These are phyloP conservation scores for Arabidopsis arenosa DNA, from an alignment of 345 rosid genomes.

Conservation along the genomic window DNA sequence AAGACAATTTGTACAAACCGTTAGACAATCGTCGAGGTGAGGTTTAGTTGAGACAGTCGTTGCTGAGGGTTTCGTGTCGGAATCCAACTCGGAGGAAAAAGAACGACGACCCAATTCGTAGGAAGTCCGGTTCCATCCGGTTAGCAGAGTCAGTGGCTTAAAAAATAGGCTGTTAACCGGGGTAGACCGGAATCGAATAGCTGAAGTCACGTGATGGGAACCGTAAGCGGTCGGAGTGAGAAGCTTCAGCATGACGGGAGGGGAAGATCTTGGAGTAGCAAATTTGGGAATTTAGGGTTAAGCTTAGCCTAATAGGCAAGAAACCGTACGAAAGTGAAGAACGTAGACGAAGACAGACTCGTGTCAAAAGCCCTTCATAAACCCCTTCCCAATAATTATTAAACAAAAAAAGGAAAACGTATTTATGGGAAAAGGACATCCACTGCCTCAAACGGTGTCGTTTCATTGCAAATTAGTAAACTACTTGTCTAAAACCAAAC, in stretches of 20 bases:
- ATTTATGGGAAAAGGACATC: not conserved
- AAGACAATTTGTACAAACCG: constrained; percentile 52
- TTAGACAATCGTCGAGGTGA: constrained; percentile 68
- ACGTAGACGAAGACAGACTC: constrained; percentile 21
- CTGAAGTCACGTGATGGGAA: constrained; percentile 36
- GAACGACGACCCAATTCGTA: constrained; percentile 47
- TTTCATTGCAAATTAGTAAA: not conserved
- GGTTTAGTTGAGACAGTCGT: constrained; percentile 69
- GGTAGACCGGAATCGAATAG: constrained; percentile 41
- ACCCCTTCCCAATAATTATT: constrained; percentile 30
- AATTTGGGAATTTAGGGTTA: constrained; percentile 19
- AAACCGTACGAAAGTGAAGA: constrained; percentile 30
- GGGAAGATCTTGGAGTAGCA: constrained; percentile 17
- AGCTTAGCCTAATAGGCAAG: constrained; percentile 33
- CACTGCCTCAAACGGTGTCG: not conserved
- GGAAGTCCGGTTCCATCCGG: constrained; percentile 46
- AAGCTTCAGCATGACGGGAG: constrained; percentile 59
- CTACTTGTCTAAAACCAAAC: not conserved
- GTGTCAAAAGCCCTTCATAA: constrained; percentile 54
- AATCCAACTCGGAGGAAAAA: constrained; percentile 59
- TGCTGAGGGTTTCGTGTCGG: constrained; percentile 55
- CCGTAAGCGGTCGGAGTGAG: constrained; percentile 46
- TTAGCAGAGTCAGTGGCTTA: constrained; percentile 51
- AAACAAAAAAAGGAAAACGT: not conserved
- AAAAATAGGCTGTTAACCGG: constrained; percentile 40